Conservation (phyloP, 495 filamentous ascomycete genomes). For the Xylaria scruposa region DNA sequence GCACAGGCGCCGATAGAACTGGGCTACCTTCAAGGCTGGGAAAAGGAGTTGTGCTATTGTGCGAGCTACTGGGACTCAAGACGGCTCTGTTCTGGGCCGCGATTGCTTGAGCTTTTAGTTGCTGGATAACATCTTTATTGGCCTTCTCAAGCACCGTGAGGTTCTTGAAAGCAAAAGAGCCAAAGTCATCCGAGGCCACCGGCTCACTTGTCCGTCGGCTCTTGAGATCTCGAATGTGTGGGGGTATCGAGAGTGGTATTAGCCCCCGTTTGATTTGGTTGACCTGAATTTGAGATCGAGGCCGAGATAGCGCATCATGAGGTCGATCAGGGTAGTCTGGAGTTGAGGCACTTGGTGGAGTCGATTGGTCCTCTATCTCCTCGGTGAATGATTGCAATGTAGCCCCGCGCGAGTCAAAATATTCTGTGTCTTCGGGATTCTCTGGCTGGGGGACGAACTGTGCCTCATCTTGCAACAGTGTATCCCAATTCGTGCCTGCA, state of each 20-base stretch:
- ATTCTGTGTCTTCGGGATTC: conserved; percentile 97
- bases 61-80: conserved; percentile 50
- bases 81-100: conserved; percentile 63
- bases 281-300: conserved; percentile 74
- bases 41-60: conserved; percentile 51
- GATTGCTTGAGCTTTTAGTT: conserved; percentile 86
- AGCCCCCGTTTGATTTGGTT: conserved; percentile 80
- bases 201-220: conserved; percentile 91
- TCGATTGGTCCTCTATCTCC: conserved; percentile 88
- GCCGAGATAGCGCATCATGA: conserved; percentile 91
- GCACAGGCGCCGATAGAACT: conserved; percentile 76
- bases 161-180: conserved; percentile 96
- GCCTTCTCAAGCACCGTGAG: conserved; percentile 95
- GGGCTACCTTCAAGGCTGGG: conserved; percentile 87
- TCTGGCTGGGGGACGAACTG: conserved; percentile 93
- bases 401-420: conserved; percentile 92
- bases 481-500: conserved; percentile 84
- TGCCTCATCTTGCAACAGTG: conserved; percentile 86
- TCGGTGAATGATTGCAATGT: conserved; percentile 88
- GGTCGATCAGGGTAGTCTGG: conserved; percentile 85
- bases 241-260: conserved; percentile 95
- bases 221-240: conserved; percentile 89
- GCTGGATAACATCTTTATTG: conserved; percentile 98
- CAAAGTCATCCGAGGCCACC: conserved; percentile 88
- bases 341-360: conserved; percentile 67